Base-by-base conservation (phyloP, 1,284 basidiomycete species). In the Vanrija sp. region DNA sequence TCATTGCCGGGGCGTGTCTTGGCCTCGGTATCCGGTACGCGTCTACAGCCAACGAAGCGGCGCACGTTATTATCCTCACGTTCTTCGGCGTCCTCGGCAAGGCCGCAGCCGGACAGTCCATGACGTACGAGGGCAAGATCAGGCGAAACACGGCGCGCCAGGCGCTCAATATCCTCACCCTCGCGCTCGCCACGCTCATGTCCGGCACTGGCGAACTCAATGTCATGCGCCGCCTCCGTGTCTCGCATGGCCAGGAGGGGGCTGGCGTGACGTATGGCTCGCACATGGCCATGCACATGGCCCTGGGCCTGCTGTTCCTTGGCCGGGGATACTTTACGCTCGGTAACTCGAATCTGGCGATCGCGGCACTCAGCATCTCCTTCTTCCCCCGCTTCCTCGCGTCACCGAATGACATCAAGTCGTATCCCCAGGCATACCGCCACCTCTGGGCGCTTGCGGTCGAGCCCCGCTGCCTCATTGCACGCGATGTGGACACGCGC, bases 401-500 rank as follows among this genome's bases (percentile, higher is more conserved):
- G 12, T 74, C 82, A 9, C 87, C 90, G 1, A 84, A 84, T 8
- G 94, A 98, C 68, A 96, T 96, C 77, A 87, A 88, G 58, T 86
- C 87, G 40, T 95, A 92, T 68, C 81, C 97, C 5, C 96, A 98
- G 73, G 91, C 93, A 0, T 84, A 94, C 60, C 84, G 96, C 5
- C 95, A 98, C 74, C 78, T 99, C 26, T 98, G 96, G 96, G 89
- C 89, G 3, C 80, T 98, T 38, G 96, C 96, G 1, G 87, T 90
- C 15, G 94, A 98, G 67, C 94, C 96, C 3, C 80, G 96, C 45
- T 94, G 94, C 71, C 80, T 98, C 12, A 84, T 94, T 38, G 90
- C 91, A 0, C 83, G 89, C 38, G 93, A 97, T 66, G 88, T 95
- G 34, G 92, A 95, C 65, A 91, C 89, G 2, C 83, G 84, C 15